Percentiles rank a stretch among this genome's conserved stretches.
These are phyloP conservation scores for Cyclotella baltica DNA, from an alignment of 108 stramenopile species.

Conservation along the genomic window DNA sequence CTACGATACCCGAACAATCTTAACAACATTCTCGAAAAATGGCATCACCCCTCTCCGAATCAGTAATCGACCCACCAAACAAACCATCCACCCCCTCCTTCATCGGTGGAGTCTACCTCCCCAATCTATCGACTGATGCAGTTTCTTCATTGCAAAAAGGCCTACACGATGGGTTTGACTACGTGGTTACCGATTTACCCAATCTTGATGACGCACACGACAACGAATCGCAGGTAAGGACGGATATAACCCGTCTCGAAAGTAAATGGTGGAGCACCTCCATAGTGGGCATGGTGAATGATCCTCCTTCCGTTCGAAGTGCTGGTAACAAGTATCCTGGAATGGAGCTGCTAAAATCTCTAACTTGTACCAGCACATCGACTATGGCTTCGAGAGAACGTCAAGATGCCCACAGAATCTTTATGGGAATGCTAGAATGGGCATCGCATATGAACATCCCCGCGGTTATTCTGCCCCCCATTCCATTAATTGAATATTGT, in stretches of 20 bases:
- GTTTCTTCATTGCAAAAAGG: slow-evolving; percentile 49
- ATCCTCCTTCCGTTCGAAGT: slow-evolving; percentile 36
- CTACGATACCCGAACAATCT: too few relatives aligned
- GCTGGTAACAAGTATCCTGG: slow-evolving; percentile 13
- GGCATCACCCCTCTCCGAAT: neutral
- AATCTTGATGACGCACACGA: slow-evolving; percentile 21
- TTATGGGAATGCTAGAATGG: slow-evolving; percentile 84
- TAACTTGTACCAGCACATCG: neutral
- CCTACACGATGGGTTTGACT: slow-evolving; percentile 77
- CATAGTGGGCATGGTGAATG: slow-evolving; percentile 59
- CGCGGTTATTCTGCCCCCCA: slow-evolving; percentile 84
- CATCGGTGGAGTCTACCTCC: slow-evolving; percentile 34
- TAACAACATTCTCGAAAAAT: too few relatives aligned
- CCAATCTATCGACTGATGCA: slow-evolving; percentile 55
- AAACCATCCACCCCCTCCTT: slow-evolving; percentile 21
- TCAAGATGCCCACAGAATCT: slow-evolving; percentile 38
- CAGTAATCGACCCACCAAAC: neutral
- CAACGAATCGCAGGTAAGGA: slow-evolving; percentile 20
- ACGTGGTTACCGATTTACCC: slow-evolving; percentile 64
- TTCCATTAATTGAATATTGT: slow-evolving; percentile 33
- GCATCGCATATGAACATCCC: slow-evolving; percentile 92
- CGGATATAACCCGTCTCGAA: slow-evolving; percentile 64
- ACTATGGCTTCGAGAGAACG: neutral
- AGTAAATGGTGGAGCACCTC: slow-evolving; percentile 72
- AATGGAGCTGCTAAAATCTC: slow-evolving; percentile 13